These are phyloP conservation scores for Barbarea vulgaris DNA, from an alignment of 345 rosid species.

Conservation along the genomic window DNA sequence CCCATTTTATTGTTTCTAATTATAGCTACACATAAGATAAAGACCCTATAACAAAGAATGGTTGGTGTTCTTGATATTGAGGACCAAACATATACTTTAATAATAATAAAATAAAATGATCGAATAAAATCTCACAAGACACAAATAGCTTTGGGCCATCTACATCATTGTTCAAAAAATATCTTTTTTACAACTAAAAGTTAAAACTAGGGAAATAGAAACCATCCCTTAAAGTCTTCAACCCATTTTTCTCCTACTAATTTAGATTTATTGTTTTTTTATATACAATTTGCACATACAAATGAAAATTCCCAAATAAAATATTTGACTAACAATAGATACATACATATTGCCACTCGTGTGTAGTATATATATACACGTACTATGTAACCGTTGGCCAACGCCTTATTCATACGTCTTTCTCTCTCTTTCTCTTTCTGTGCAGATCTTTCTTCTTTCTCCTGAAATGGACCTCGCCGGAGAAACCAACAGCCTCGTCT, in stretches of 20 bases:
- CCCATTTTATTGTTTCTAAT: background rate
- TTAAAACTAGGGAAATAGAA: slow-evolving; percentile 9
- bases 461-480: slow-evolving; percentile 40
- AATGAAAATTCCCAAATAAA: background rate
- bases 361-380: slow-evolving; percentile 33
- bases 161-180: slow-evolving; percentile 20
- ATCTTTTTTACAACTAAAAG: slow-evolving; percentile 12
- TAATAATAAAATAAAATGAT: background rate
- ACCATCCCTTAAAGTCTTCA: slow-evolving; percentile 29
- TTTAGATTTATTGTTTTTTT: slow-evolving; percentile 10
- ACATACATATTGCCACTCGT: slow-evolving; percentile 3
- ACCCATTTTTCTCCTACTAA: background rate
- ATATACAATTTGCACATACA: background rate
- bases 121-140: slow-evolving; percentile 32
- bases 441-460: slow-evolving; percentile 32
- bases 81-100: slow-evolving; percentile 31
- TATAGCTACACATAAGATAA: slow-evolving; percentile 32
- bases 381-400: slow-evolving; percentile 60
- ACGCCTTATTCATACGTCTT: slow-evolving; percentile 45
- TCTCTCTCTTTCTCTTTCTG: slow-evolving; percentile 13
- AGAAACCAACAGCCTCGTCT: slow-evolving; percentile 16
- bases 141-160: slow-evolving; percentile 22
- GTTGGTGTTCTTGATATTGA: slow-evolving; percentile 17
- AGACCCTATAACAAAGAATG: slow-evolving; percentile 34
- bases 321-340: background rate